phyloP scores from a whole-genome alignment of 495 filamentous ascomycete species.

The Tuber indicum region DNA sequence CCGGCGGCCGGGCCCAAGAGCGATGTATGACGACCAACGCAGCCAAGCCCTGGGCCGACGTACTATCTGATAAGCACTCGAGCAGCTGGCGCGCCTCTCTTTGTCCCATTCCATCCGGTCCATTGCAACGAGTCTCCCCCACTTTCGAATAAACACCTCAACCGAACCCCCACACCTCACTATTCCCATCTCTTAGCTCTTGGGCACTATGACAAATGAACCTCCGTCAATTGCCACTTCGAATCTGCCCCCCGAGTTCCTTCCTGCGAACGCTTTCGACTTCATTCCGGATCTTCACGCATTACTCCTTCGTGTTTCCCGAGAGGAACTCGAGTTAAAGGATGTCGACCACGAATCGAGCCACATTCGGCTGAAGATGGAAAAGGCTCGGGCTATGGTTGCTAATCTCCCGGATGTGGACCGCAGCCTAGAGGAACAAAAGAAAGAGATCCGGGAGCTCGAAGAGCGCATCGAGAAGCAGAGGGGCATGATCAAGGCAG shows the following conservation, averaged over 20 bases:
- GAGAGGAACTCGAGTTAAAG: conserved; percentile 58
- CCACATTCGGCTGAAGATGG: conserved; percentile 69
- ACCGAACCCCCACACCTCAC: conserved; percentile 20
- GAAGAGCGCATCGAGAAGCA: conserved; percentile 60
- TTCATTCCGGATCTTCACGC: conserved; percentile 73
- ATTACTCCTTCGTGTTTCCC: conserved; percentile 62
- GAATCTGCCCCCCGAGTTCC: conserved; percentile 46
- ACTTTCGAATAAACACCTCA: conserved; percentile 13
- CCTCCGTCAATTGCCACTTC: conserved; percentile 14
- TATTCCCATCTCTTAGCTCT: background rate
- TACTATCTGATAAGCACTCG: background rate
- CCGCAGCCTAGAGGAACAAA: conserved; percentile 67
- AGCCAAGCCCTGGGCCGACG: background rate
- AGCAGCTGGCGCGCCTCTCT: background rate
- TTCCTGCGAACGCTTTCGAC: conserved; percentile 66
- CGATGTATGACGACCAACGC: background rate
- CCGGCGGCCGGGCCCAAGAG: background rate
- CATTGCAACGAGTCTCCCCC: background rate
- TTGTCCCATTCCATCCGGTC: background rate
- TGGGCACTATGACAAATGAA: conserved; percentile 28
- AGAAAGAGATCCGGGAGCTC: conserved; percentile 68
- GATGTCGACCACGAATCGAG: conserved; percentile 68
- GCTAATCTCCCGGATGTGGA: conserved; percentile 66
- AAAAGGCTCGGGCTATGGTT: conserved; percentile 64
- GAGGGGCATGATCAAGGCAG: conserved; percentile 50